Percentiles rank a stretch among this genome's conserved stretches.
Conservation (phyloP, 2,329 filamentous ascomycete species). For the Paracamarosporium sp. region DNA sequence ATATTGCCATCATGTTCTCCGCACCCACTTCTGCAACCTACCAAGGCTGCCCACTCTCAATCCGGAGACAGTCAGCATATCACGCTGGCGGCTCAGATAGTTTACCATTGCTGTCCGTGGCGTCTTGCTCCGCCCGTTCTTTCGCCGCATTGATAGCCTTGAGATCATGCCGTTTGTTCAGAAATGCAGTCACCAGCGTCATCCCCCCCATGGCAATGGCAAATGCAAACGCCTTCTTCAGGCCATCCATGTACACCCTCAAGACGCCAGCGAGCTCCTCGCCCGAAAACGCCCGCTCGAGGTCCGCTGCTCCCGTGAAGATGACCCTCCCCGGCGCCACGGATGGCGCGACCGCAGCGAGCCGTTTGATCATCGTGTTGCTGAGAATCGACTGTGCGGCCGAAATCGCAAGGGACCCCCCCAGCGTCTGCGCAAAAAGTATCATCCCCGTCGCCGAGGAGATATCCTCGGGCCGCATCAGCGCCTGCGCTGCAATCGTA, state of each 20-base stretch:
- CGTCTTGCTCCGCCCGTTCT: no score
- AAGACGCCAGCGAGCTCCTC: constrained; percentile 14
- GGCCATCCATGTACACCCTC: constrained; percentile 18
- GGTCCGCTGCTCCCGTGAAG: constrained; percentile 49
- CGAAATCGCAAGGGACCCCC: constrained; percentile 44
- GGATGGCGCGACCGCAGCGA: constrained; percentile 37
- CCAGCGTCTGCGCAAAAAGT: constrained; percentile 34
- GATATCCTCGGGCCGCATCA: constrained; percentile 4
- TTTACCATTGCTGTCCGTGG: no score
- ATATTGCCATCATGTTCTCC: no score
- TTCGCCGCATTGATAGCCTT: no score
- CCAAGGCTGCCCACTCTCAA: no score
- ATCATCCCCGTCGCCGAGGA: constrained; percentile 8
- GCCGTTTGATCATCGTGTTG: constrained; percentile 40
- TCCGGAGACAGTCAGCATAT: no score
- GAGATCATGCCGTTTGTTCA: no score
- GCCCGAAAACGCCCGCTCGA: constrained; percentile 38
- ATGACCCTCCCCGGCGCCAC: constrained; percentile 41
- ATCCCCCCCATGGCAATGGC: constrained; percentile 1
- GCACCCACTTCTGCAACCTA: no score
- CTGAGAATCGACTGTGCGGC: constrained; percentile 48
- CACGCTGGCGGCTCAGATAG: no score
- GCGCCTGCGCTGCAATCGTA: constrained; percentile 7
- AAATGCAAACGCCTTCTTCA: constrained; percentile 23
- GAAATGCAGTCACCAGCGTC: no score